Conservation (phyloP, 352 stramenopile genomes). For the Globisporangium cederbergense region DNA sequence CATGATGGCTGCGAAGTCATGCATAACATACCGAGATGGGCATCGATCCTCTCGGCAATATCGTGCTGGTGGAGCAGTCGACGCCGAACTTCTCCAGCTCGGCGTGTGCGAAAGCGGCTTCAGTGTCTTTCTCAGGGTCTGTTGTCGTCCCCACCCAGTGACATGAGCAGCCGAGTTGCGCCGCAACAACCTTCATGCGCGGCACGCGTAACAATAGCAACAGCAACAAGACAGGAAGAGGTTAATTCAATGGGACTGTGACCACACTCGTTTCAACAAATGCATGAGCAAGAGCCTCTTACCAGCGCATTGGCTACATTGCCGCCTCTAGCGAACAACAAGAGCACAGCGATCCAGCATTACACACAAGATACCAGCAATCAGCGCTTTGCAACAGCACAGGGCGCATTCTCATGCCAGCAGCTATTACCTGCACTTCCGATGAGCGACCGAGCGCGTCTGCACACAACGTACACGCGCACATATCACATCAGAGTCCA, state of each 20-base stretch:
- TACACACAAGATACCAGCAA: background rate
- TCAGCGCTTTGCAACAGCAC: background rate
- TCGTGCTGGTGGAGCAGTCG: conserved; percentile 37
- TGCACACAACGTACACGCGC: conserved; percentile 9
- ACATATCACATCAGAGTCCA: background rate
- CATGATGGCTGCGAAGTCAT: background rate
- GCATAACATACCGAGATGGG: conserved; percentile 42
- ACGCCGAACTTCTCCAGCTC: conserved; percentile 46
- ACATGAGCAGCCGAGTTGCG: conserved; percentile 49
- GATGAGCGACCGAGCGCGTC: conserved; percentile 42
- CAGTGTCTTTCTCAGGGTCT: conserved; percentile 40
- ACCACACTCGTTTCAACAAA: background rate
- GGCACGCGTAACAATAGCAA: background rate
- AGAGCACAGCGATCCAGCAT: background rate
- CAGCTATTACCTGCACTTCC: conserved; percentile 40
- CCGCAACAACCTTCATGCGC: conserved; percentile 41
- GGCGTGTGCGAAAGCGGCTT: conserved; percentile 48
- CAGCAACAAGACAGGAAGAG: background rate
- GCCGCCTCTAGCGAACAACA: conserved; percentile 33
- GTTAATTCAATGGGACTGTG: background rate
- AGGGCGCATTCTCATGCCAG: background rate
- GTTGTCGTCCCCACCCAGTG: conserved; percentile 64
- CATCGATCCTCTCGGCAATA: conserved; percentile 48
- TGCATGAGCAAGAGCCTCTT: background rate
- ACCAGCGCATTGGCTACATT: conserved; percentile 68